These are phyloP conservation scores for Gastrolobium bilobum DNA, from an alignment of 306 rosid species.

Conservation along the genomic window DNA sequence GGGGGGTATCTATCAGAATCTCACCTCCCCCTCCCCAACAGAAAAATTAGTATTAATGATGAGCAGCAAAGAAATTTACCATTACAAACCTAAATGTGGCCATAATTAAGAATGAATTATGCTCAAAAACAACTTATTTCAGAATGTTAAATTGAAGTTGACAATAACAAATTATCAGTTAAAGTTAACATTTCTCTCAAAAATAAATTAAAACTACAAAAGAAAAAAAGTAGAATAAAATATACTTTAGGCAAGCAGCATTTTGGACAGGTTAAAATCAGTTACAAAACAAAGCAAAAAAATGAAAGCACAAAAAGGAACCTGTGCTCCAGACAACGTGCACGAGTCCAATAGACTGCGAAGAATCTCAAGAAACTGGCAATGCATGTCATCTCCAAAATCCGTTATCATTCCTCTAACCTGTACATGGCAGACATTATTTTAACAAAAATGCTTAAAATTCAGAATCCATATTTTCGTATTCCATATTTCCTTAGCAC, in stretches of 20 bases:
- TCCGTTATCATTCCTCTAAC: constrained; percentile 91
- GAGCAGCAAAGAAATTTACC: neutral
- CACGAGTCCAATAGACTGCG: constrained; percentile 88
- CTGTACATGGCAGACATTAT: constrained; percentile 49
- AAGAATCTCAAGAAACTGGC: constrained; percentile 97
- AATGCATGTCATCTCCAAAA: constrained; percentile 94
- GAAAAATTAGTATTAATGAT: neutral
- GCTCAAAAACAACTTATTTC: neutral
- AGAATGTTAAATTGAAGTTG: too few species aligned
- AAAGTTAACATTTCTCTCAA: too few species aligned
- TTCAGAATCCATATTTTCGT: constrained; percentile 18
- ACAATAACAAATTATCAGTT: too few species aligned
- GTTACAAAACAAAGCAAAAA: constrained; percentile 8
- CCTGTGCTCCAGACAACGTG: constrained; percentile 92
- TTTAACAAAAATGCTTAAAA: constrained; percentile 13
- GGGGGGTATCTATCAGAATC: neutral
- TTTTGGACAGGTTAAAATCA: constrained; percentile 1
- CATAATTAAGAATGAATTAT: neutral
- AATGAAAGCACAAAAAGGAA: constrained; percentile 40
- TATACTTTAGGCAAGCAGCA: too few species aligned
- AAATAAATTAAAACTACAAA: too few species aligned
- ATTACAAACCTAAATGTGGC: neutral
- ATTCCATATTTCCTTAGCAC: neutral
- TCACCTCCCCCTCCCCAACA: neutral
- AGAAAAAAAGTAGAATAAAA: too few species aligned